These are phyloP conservation scores for Cladobotryum mycophilum DNA, from an alignment of 2,329 filamentous ascomycete genomes.

Conservation along the genomic window DNA sequence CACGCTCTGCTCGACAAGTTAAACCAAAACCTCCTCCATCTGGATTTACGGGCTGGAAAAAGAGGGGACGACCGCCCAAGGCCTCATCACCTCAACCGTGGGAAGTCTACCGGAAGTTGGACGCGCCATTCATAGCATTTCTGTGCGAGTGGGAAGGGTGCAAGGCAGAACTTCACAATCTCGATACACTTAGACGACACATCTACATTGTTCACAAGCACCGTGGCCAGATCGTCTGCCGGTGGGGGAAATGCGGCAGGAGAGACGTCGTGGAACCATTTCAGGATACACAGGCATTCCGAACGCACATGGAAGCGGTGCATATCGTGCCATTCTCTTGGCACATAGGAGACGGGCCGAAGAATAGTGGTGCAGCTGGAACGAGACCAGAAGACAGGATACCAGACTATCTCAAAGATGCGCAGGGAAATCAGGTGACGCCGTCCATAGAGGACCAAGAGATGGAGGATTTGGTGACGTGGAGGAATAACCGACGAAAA, in stretches of 20 bases:
- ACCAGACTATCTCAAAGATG: slow-evolving; percentile 47
- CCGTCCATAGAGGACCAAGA: slow-evolving; percentile 48
- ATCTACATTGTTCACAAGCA: slow-evolving; percentile 43
- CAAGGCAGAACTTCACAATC: slow-evolving; percentile 55
- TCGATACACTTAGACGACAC: slow-evolving; percentile 52
- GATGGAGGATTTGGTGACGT: slow-evolving; percentile 42
- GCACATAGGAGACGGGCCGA: slow-evolving; percentile 55
- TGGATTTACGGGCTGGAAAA: slow-evolving; percentile 24
- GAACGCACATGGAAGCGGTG: slow-evolving; percentile 45
- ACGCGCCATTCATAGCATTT: slow-evolving; percentile 45
- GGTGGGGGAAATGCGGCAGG: slow-evolving; percentile 27
- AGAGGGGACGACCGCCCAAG: slow-evolving; percentile 38
- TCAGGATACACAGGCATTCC: slow-evolving; percentile 32
- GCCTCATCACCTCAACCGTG: slow-evolving; percentile 31
- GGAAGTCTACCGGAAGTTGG: slow-evolving; percentile 35
- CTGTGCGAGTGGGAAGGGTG: slow-evolving; percentile 56
- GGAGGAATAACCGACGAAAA: slow-evolving; percentile 37
- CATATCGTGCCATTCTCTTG: slow-evolving; percentile 50
- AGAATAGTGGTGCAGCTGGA: slow-evolving; percentile 29
- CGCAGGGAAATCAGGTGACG: slow-evolving; percentile 50
- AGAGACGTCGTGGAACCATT: slow-evolving; percentile 26
- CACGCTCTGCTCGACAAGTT: slow-evolving; percentile 19
- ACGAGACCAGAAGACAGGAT: slow-evolving; percentile 22
- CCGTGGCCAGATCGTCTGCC: slow-evolving; percentile 16
- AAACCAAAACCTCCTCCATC: slow-evolving; percentile 21